Evolutionary conservation across 164 flowering plant genomes (phyloP), one percentile per base, ranked within the genome.

Genomic region (Amborella trichopoda): DNA sequence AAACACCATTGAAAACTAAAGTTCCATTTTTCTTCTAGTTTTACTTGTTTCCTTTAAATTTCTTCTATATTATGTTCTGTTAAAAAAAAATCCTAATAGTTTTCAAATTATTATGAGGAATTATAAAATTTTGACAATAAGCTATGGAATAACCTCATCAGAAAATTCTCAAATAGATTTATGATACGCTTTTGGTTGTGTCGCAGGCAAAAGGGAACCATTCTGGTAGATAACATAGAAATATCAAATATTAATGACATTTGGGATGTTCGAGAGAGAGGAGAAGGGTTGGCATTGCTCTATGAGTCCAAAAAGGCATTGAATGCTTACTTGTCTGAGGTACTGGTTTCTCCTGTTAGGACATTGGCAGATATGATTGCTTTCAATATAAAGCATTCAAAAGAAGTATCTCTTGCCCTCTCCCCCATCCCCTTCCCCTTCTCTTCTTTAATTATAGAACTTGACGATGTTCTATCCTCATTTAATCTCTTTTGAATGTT

Each of bases 271-370:
- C 5, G 0, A 19, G 2, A 3, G 2, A 69, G 69, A 16, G 76
- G 70, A 0, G 73, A 72, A 58, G 24, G 4, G 0, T 26, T 28
- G 9, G 74, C 69, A 8, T 17, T 68, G 37, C 0, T 52, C 4
- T 69, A 80, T 21, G 84, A 83, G 58, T 77, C 77, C 64, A 80
- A 80, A 59, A n/a, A 40, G 0, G n/a, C 63, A 10, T 24, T 78
- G 4, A 69, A 68, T 49, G 46, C 30, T 1, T 80, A 77, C 57
- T 50, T 78, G 2, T 60, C 65, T 26, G 65, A 65, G 38, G 58
- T 83, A 1, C 50, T 60, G 16, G 20, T n/a, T 23, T 77, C 88
- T 27, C 83, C 88, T 0, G 75, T 83, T 5, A 45, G 73, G 30
- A 63, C 81, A 3, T 44, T 80, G 22, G 70, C 81, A 2, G 85